Evolutionary conservation across 2,329 filamentous ascomycete genomes (phyloP), one percentile per base, ranked within the genome.

Genomic region (Cyphellophora europaea): DNA sequence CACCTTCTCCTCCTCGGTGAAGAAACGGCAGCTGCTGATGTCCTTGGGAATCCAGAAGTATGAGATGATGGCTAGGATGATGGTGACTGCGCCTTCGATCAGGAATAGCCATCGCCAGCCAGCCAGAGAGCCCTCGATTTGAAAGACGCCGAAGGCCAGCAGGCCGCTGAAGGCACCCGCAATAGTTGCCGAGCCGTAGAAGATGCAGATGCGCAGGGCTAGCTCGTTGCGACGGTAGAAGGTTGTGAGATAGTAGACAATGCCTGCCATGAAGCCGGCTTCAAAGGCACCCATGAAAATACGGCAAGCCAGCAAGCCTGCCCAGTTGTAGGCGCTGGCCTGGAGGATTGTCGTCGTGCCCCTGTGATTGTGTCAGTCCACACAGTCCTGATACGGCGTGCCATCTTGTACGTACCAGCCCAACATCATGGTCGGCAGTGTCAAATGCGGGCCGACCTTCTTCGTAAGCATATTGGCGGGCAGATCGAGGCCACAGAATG

Each of bases 171-270:
- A 80, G 2, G 76, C 77, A 39, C 74, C 77, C 14, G 82, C 82
- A 40, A 87, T 81, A 49, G 80, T 82, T 13, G 72, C 77, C 0
- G 81, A 81, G 0, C 82, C 82, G 47, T 87, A 88, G 59, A 85
- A 85, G 40, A 85, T 62, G 19, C 79, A 79, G 2, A 85, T 63
- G 3, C 81, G 72, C 6, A 79, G 66, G 4, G 79, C 80, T 2
- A 85, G 67, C 52, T 85, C 81, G 18, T 73, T 74, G 34, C 80
- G 71, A n/a, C 78, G 71, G 54, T 85, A 86, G 54, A 84, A 84
- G 2, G 69, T 74, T 1, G 71, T 74, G 31, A 71, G 59, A 42
- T 77, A 77, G 54, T 76, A 77, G 41, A 77, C 76, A 13, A 82
- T 78, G 30, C 77, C 79, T 0, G 78, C 78, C 2, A 82, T 56